Evolutionary conservation across 306 rosid genomes (phyloP), one percentile per base, ranked within the genome.

Genomic region (Canavalia gladiata): DNA sequence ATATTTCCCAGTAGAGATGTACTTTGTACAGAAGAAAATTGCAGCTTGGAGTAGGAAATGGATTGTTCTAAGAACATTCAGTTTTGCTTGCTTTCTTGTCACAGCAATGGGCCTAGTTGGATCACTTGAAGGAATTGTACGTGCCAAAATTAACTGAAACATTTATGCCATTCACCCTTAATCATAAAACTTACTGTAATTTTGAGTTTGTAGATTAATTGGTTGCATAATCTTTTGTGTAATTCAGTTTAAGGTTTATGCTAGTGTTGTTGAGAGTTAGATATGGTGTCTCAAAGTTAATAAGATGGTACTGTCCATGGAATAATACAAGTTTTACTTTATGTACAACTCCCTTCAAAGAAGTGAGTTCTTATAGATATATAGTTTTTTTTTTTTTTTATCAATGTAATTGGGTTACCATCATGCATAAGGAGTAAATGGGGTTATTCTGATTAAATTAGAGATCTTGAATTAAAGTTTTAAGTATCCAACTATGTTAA

Each of bases 1-100:
- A 80, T 91, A 90, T 79, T 94, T 94, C 82, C 98, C 98, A 0
- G 94, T 94, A 65, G 94, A 94, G 71, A 92, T 94, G 98, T 94
- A 92, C 91, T 85, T 91, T 69, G 86, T 87, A 4, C 98, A 91
- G 74, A 85, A 86, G 83, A 92, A 90, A 57, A 52, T 92, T 31
- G 81, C 64, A 59, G 84, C 92, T 57, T 94, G 97, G 98, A 88
- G 92, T 13, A 86, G 66, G 56, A 81, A 83, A 83, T 94, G 98
- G 98, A 57, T 92, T 80, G 77, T 88, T 55, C 86, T 94, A 0
- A 82, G 90, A 71, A 43, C 68, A 13, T 92, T 94, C 74, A 92
- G 98, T 87, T 82, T 90, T 73, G 74, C 60, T 68, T 92, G 98
- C 85, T 91, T 92, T 70, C 84, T 91, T 72, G 90, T 91, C 0